Base-by-base conservation (phyloP, 306 rosid genomes). In the Mucuna pruriens region DNA sequence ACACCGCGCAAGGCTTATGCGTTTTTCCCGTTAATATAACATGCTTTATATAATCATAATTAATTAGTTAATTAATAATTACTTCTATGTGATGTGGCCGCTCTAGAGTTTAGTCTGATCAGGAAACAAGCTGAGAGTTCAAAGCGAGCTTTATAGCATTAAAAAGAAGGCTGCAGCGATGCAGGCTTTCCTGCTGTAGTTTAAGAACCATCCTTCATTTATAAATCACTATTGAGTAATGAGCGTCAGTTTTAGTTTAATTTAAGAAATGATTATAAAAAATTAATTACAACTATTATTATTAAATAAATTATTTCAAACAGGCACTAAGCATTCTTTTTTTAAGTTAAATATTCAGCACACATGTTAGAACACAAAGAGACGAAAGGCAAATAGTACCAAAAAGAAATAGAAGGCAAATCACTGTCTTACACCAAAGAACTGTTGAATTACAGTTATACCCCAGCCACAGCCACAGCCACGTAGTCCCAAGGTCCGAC, bases 381-480 rank as follows among this genome's bases (percentile, higher is more conserved):
- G 34, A 34, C 15, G 34, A 1, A 16, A 34, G 26, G 16, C 13
- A 62, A 62, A 29, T 26, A 25, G 66, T 6, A 12, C 4, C 66
- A 26, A 61, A 61, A 61, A 61, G 40, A 61, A 29, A 61, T 31
- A 7, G 22, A 22, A n/a, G 44, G 74, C 36, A 20, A 44, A 44
- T 5, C 17, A 33, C 19, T 36, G 67, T 57, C 38, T 74, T 74
- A 16, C 25, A 55, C 39, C 31, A 22, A 17, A 10, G 12, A 52
- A 22, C 1, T 23, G 22, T n/a, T 52, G 9, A 23, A 36, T 68
- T 70, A 69, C 76, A 26, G 46, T 5, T 16, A 66, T 34, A 66
- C 75, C 82, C 48, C 49, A 64, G 45, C 68, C 76, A n/a, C 15
- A 4, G 52, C 75, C 82, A 36, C 49, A 64, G 45, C 68, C 76